Evolutionary conservation across 140 eudicot species (phyloP), one percentile per base, ranked within the genome.

Genomic region (Cichorium intybus): DNA sequence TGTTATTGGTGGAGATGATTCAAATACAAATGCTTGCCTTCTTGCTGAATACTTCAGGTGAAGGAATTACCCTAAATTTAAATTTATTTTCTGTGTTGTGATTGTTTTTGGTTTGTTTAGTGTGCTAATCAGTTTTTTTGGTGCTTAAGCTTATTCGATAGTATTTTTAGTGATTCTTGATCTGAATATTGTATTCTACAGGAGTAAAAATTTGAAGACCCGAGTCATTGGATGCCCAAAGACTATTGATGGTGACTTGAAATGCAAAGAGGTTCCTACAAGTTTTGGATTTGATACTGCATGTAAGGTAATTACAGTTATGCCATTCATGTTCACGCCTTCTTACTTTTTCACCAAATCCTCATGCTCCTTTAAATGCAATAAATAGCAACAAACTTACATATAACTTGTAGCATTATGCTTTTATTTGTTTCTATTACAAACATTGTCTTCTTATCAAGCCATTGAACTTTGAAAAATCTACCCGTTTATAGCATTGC

Each of bases 1-100:
- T 56, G 99, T 92, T 47, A 92, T 92, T 70, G 99, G 99, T 45
- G 99, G 99, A 62, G 99, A 92, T 37, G 99, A 92, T 82, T 92
- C 99, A 47, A 92, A 92, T 72, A 92, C 99, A 27, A 92, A 92
- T 70, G 99, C 99, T 50, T 92, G 99, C 48, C 97, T 92, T 62
- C 93, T 92, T 65, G 99, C 99, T 59, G 99, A 92, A 57, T 74
- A 92, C 67, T 92, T 92, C 48, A 88, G 96, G 99, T 88, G 50
- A 56, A 7, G 1, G 6, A 39, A n/a, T n/a, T n/a, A n/a, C n/a
- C n/a, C n/a, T n/a, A n/a, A n/a, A n/a, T n/a, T n/a, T n/a, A n/a
- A n/a, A n/a, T n/a, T n/a, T n/a, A n/a, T n/a, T n/a, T n/a, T n/a
- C n/a, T n/a, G n/a, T n/a, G n/a, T n/a, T n/a, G n/a, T n/a, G n/a